These are phyloP conservation scores for Fusarium sp. DNA, from an alignment of 2,329 filamentous ascomycete genomes.

Conservation along the genomic window DNA sequence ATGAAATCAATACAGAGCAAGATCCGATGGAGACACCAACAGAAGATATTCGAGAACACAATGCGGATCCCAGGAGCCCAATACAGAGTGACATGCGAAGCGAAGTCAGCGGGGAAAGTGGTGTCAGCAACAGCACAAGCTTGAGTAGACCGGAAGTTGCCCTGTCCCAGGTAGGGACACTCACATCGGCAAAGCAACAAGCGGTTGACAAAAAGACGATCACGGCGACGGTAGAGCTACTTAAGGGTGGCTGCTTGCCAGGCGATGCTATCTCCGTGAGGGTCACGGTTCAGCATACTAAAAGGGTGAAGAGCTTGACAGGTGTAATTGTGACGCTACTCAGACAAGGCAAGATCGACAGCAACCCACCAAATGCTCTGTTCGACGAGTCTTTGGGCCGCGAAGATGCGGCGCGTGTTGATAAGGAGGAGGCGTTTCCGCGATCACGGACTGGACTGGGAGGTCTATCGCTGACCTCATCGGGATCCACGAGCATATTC, in stretches of 20 bases:
- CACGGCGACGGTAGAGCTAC: constrained; percentile 84
- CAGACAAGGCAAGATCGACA: constrained; percentile 90
- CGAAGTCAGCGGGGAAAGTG: constrained; percentile 78
- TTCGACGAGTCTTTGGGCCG: constrained; percentile 67
- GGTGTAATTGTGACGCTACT: constrained; percentile 95
- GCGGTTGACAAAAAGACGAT: constrained; percentile 79
- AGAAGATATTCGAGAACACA: constrained; percentile 55
- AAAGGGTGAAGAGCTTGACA: constrained; percentile 88
- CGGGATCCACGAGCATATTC: constrained; percentile 90
- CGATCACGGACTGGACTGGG: constrained; percentile 88
- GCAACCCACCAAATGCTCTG: constrained; percentile 67
- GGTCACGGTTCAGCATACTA: constrained; percentile 88
- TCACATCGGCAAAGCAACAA: constrained; percentile 56
- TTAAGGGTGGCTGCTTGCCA: constrained; percentile 85
- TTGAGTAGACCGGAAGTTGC: constrained; percentile 65
- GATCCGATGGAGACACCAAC: constrained; percentile 57
- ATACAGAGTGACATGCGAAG: constrained; percentile 70
- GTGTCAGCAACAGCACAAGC: constrained; percentile 74
- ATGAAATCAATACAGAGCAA: constrained; percentile 53
- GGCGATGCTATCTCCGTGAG: constrained; percentile 86
- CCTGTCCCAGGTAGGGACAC: constrained; percentile 50
- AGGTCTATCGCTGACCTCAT: constrained; percentile 86
- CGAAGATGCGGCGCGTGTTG: constrained; percentile 74
- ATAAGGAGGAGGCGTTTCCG: constrained; percentile 88
- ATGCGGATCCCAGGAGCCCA: constrained; percentile 56